Percentiles rank a stretch among this genome's conserved stretches.
These are phyloP conservation scores for Eruca vesicaria DNA, from an alignment of 441 rosid species.

Conservation along the genomic window DNA sequence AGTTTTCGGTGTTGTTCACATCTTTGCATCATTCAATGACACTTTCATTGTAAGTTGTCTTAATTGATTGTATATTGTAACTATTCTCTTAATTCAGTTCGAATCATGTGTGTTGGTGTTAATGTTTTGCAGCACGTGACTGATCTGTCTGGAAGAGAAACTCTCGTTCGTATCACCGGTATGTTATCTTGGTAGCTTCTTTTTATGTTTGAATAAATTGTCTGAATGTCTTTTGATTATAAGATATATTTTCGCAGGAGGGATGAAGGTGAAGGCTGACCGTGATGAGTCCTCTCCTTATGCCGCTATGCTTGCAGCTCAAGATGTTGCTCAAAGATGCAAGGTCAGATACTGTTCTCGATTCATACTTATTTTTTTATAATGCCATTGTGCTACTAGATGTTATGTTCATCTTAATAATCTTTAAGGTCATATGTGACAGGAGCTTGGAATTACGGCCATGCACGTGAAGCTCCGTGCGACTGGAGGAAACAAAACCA, in stretches of 20 bases:
- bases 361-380: not conserved
- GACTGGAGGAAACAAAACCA: conserved; percentile 89
- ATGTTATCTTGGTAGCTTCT: not conserved
- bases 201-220: not conserved
- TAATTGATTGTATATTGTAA: too few relatives aligned
- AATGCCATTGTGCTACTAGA: not conserved
- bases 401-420: not conserved
- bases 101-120: not conserved
- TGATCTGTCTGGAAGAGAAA: conserved; percentile 84
- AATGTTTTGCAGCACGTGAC: conserved; percentile 65
- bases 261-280: conserved; percentile 91
- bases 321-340: conserved; percentile 78
- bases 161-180: conserved; percentile 86
- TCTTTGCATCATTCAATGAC: conserved; percentile 79
- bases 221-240: not conserved
- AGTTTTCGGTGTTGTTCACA: conserved; percentile 76
- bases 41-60: conserved; percentile 44
- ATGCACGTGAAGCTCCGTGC: conserved; percentile 90
- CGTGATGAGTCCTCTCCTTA: conserved; percentile 89
- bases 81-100: not conserved
- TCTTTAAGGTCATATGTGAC: not conserved
- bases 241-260: too few relatives aligned
- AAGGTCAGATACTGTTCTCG: conserved; percentile 39
- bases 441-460: conserved; percentile 89
- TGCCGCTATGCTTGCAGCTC: conserved; percentile 93